Evolutionary conservation across 768 basidiomycete species (phyloP).

Genomic region (Podaxis pistillaris): DNA sequence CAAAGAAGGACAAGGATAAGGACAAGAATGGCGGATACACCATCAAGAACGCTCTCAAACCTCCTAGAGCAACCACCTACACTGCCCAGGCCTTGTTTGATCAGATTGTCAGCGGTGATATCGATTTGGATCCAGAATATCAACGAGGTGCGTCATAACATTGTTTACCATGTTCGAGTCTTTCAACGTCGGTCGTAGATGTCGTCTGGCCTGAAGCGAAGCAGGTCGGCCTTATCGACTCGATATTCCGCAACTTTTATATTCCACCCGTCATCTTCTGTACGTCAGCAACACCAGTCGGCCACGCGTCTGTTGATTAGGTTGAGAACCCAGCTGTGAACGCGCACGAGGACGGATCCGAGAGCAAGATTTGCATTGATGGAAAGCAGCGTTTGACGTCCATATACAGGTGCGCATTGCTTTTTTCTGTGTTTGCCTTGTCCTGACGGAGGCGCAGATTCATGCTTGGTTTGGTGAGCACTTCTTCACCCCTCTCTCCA

Average conservation of each 20-base stretch:
- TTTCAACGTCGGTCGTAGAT: conserved; percentile 34
- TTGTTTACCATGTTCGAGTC: background rate
- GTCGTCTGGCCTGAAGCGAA: conserved; percentile 81
- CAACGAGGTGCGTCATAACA: conserved; percentile 55
- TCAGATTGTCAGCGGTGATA: conserved; percentile 60
- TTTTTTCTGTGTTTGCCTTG: background rate
- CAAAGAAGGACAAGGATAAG: conserved; percentile 19
- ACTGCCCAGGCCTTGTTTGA: conserved; percentile 64
- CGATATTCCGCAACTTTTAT: conserved; percentile 75
- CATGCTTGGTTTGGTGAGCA: conserved; percentile 53
- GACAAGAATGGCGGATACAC: conserved; percentile 27
- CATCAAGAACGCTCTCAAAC: conserved; percentile 46
- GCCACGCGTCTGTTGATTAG: background rate
- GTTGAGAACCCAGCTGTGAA: conserved; percentile 37
- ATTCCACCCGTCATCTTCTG: conserved; percentile 63
- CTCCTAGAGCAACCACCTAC: conserved; percentile 61
- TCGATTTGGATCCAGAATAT: conserved; percentile 75
- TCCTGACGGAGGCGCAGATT: conserved; percentile 40
- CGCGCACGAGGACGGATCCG: conserved; percentile 57
- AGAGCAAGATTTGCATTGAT: conserved; percentile 69
- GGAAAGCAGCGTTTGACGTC: conserved; percentile 83
- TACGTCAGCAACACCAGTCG: conserved; percentile 25
- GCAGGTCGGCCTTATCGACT: conserved; percentile 75
- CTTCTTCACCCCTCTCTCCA: background rate
- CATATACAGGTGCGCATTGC: conserved; percentile 53